Base-by-base conservation (phyloP, 2,329 filamentous ascomycete genomes). In the Diaporthe caulivora region DNA sequence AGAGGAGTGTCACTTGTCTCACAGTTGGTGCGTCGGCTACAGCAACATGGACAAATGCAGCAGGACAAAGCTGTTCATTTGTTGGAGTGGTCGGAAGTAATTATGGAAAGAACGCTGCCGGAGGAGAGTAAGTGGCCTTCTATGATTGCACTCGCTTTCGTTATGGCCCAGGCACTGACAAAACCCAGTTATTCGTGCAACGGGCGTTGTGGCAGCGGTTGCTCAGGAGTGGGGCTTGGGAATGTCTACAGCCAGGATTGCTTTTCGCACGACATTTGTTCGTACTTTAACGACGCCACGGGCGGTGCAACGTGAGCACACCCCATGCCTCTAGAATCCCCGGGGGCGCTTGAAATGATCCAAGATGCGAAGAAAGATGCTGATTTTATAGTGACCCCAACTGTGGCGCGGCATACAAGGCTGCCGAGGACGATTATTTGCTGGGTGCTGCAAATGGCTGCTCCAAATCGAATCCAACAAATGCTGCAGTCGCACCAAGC, bases 171-270 rank as follows among this genome's bases (percentile, higher is more conserved):
- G 5, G 2, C 29, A 26, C 34, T 69, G 24, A 54, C 7, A 10
- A 6, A 9, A 1, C 18, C 70, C 29, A 87, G 86, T 29, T 88
- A 87, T 60, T 85, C 83, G 11, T 87, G 86, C 72, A 87, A 87
- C 69, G 86, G 86, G 1, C 81, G 86, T 40, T 87, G 86, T 44
- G 86, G 86, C 34, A 84, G 83, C 13, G 86, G 85, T 0, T 88
- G 86, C 64, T 81, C 78, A 0, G 86, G 86, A 7, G 62, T 78
- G 6, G 80, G 84, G 1, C 1, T 87, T 10, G 86, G 86, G 3
- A 86, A 87, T 44, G 84, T 80, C 5, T 88, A 88, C 72, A 87
- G 86, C 0, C 86, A 87, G 74, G 84, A 88, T 65, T 88, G 86
- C 76, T 87, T 86, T 75, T 84, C 83, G 0, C 86, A 88, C 70